phyloP scores from a whole-genome alignment of 495 filamentous ascomycete species.

The Sordaria brevicollis region DNA sequence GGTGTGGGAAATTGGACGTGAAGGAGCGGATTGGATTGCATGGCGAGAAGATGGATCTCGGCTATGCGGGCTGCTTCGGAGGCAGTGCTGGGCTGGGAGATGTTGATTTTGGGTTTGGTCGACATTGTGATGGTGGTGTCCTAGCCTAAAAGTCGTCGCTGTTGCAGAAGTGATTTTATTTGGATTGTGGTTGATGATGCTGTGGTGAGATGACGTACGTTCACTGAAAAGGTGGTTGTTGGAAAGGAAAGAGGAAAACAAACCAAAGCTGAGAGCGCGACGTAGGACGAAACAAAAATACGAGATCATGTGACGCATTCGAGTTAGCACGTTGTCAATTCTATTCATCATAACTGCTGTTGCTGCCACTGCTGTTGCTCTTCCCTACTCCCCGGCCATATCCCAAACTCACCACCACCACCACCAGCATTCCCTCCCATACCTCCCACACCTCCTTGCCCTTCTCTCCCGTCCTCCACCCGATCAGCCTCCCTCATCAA shows the following conservation, averaged over 20 bases:
- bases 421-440: no score
- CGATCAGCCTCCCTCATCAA: conserved; percentile 7
- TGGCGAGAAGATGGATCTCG: conserved; percentile 32
- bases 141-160: no score
- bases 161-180: no score
- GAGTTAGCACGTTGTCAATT: neutral
- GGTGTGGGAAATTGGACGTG: conserved; percentile 33
- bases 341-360: neutral
- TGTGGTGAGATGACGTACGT: neutral
- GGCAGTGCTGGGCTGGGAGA: conserved; percentile 2
- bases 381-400: neutral
- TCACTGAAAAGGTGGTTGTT: neutral
- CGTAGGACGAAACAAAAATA: neutral
- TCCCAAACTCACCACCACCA: neutral
- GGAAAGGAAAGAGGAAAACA: neutral
- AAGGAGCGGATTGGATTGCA: conserved; percentile 29
- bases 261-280: neutral
- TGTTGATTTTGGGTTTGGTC: neutral
- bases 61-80: conserved; percentile 31
- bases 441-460: no score
- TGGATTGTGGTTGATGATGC: neutral
- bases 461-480: neutral
- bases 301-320: conserved; percentile 13
- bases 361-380: neutral
- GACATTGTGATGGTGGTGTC: neutral